phyloP scores from a whole-genome alignment of 768 basidiomycete genomes.

The Leccinum variicolor region DNA sequence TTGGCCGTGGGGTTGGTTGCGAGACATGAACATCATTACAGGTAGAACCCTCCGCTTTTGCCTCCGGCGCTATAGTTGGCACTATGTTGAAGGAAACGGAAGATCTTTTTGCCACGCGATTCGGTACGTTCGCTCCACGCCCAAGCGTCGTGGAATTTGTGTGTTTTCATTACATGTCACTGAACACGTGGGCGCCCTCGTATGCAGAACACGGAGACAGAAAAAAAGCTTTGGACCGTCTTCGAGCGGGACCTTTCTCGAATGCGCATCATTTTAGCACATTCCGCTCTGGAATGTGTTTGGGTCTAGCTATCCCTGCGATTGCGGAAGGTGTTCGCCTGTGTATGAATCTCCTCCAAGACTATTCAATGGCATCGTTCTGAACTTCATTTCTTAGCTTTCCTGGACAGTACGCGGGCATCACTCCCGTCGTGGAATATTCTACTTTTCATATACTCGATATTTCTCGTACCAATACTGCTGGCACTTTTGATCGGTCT shows the following conservation, averaged over 20 bases:
- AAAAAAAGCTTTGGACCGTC: constrained; percentile 68
- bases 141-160: background rate
- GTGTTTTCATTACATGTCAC: background rate
- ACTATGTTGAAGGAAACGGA: constrained; percentile 75
- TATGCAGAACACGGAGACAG: constrained; percentile 59
- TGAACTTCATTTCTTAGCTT: constrained; percentile 39
- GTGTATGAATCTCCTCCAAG: constrained; percentile 18
- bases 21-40: constrained; percentile 21
- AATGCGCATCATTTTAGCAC: constrained; percentile 73
- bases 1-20: background rate
- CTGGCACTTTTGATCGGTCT: constrained; percentile 76
- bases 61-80: constrained; percentile 56
- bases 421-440: constrained; percentile 67
- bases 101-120: constrained; percentile 70
- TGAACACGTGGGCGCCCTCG: background rate
- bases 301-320: constrained; percentile 73
- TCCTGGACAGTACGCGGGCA: constrained; percentile 45
- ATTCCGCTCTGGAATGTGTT: constrained; percentile 67
- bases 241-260: constrained; percentile 50
- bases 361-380: background rate
- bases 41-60: constrained; percentile 69
- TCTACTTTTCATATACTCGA: constrained; percentile 74
- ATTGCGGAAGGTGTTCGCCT: constrained; percentile 65
- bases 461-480: constrained; percentile 68
- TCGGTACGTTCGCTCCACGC: constrained; percentile 48